These are phyloP conservation scores for Fusarium nodosum DNA, from an alignment of 2,329 filamentous ascomycete species.

Conservation along the genomic window DNA sequence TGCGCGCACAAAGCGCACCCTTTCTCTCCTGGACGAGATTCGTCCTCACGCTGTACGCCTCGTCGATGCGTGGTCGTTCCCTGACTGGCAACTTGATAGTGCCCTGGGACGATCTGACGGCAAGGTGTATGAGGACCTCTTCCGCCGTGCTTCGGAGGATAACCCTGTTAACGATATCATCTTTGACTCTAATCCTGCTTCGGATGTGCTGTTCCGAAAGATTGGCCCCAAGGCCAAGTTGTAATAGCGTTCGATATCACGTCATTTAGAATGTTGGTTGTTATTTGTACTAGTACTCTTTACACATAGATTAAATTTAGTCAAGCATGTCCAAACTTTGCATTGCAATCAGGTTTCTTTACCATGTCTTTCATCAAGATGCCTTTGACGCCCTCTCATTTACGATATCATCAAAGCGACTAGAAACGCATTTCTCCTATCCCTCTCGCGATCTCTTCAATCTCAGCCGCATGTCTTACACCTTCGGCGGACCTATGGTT, in stretches of 20 bases:
- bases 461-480: neutral
- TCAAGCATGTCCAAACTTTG: neutral
- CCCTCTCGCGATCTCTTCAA: neutral
- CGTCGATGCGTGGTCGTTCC: conserved; percentile 82
- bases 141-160: conserved; percentile 76
- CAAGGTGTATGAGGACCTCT: conserved; percentile 83
- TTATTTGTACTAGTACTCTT: conserved; percentile 2
- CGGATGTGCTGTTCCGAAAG: conserved; percentile 43
- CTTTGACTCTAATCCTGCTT: conserved; percentile 77
- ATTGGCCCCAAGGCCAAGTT: conserved; percentile 29
- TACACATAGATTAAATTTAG: conserved; percentile 9
- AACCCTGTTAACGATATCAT: conserved; percentile 81
- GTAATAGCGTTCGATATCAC: conserved; percentile 10
- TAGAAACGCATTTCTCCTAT: neutral
- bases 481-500: conserved; percentile 1
- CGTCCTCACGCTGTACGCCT: conserved; percentile 79
- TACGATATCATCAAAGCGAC: too few relatives aligned
- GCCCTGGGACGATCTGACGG: conserved; percentile 78
- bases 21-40: conserved; percentile 78
- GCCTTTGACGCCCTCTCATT: too few relatives aligned
- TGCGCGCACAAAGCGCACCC: conserved; percentile 74
- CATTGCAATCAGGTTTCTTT: neutral
- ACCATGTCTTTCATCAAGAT: neutral
- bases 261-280: neutral
- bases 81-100: conserved; percentile 82